Evolutionary conservation across 257 asterid species (phyloP).

Genomic region (Knoxia roxburghii): DNA sequence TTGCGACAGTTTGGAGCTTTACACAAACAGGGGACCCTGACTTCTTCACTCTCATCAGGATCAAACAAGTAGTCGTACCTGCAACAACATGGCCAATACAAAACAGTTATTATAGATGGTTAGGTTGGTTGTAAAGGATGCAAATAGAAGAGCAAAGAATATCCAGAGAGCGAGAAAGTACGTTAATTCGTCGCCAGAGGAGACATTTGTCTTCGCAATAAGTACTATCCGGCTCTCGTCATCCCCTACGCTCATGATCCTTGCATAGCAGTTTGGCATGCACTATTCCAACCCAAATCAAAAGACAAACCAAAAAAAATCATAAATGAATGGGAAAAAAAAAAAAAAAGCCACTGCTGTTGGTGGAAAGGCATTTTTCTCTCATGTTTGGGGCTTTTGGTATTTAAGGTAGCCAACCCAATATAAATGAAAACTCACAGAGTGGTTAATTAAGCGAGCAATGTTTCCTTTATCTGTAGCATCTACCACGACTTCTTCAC

Average conservation of each 20-base stretch:
- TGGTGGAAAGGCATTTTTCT: not conserved
- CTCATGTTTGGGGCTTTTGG: not conserved
- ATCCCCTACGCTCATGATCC: constrained; percentile 95
- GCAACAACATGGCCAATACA: constrained; percentile 11
- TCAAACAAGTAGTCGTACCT: constrained; percentile 95
- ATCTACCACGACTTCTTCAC: constrained; percentile 96
- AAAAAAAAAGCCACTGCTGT: not conserved
- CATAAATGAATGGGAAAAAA: not conserved
- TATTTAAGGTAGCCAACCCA: not conserved
- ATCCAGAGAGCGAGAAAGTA: constrained; percentile 23
- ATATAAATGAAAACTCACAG: constrained; percentile 43
- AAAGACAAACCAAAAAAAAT: not conserved
- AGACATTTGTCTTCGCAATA: constrained; percentile 76
- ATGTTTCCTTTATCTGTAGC: constrained; percentile 97
- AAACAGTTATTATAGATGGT: not conserved
- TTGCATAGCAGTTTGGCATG: constrained; percentile 97
- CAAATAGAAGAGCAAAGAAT: not conserved
- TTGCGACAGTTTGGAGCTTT: constrained; percentile 80
- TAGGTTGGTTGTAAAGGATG: too few species aligned
- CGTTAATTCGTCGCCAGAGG: constrained; percentile 95
- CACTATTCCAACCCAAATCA: constrained; percentile 42
- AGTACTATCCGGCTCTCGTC: constrained; percentile 99
- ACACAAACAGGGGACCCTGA: constrained; percentile 88
- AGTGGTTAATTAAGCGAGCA: constrained; percentile 93
- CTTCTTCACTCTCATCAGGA: constrained; percentile 84